Evolutionary conservation across 2,329 filamentous ascomycete species (phyloP), one percentile per base, ranked within the genome.

Genomic region (Ramularia collo-cygni): DNA sequence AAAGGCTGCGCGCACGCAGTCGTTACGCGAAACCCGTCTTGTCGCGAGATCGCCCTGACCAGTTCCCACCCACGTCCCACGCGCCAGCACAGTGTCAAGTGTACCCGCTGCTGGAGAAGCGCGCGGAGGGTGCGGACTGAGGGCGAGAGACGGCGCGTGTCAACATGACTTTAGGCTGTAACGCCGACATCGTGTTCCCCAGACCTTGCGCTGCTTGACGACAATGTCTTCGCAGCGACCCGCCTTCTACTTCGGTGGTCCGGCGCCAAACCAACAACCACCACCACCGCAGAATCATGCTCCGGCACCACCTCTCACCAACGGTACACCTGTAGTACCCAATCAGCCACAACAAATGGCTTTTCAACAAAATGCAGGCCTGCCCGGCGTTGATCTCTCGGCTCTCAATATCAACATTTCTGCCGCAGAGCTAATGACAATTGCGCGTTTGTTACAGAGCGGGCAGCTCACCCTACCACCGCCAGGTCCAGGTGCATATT

Each of bases 341-440:
- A 15, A 35, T 18, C 43, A 41, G 24, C 21, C 14, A 19, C 46
- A 45, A 24, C 43, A 46, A 35, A 34, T 31, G 28, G 45, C 39
- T n/a, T 40, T 50, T 15, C 45, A 45, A 31, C 53, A 57, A 24
- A 54, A 53, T 37, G 36, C 50, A 29, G 50, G 50, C 35, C 46
- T 53, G 15, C 46, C 52, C 8, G 47, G 36, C 7, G 24, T 53
- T 18, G 48, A 55, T 18, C 35, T 55, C 43, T 44, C 43, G 16
- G 44, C 42, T 9, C 38, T 55, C 26, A 35, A 46, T 16, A 24
- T 24, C 6, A 24, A 24, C 10, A 45, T 60, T 29, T 44, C 53
- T 17, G 54, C 55, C 4, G 54, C 57, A 40, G 56, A 59, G 36
- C 37, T 60, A 16, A 48, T 50, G 8, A 28, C 32, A 27, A 53